Conservation (phyloP, 192 early-diverging fungal species). For the Coemansia sp. region DNA sequence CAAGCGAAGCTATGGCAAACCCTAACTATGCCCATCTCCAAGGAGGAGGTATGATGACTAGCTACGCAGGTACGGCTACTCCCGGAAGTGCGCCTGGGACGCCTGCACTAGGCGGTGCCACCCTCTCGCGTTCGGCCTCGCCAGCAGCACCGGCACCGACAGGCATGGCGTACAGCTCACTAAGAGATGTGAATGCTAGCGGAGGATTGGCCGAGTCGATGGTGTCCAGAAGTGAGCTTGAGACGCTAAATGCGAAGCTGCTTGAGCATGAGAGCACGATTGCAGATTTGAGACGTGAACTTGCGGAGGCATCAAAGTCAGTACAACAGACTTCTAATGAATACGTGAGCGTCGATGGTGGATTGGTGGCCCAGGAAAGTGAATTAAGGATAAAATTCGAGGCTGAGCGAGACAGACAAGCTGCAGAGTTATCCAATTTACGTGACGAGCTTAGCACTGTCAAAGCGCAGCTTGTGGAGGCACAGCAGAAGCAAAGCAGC, state of each 20-base stretch:
- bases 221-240: slow-evolving; percentile 34
- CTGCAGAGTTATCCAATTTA: slow-evolving; percentile 18
- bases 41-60: slow-evolving; percentile 39
- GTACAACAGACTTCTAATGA: not conserved
- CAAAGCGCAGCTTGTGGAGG: not conserved
- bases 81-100: slow-evolving; percentile 36
- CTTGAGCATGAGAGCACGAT: slow-evolving; percentile 24
- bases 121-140: slow-evolving; percentile 31
- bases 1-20: slow-evolving; percentile 24
- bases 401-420: slow-evolving; percentile 18
- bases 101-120: slow-evolving; percentile 19
- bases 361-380: slow-evolving; percentile 20
- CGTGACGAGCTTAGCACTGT: slow-evolving; percentile 7
- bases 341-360: not conserved
- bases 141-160: slow-evolving; percentile 13
- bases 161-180: not conserved
- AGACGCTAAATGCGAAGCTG: slow-evolving; percentile 25
- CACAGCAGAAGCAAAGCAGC: not conserved
- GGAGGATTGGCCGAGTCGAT: slow-evolving; percentile 13
- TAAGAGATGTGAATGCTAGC: slow-evolving; percentile 3
- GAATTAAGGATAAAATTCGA: slow-evolving; percentile 16
- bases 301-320: slow-evolving; percentile 11
- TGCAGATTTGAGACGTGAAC: slow-evolving; percentile 21
- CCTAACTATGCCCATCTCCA: slow-evolving; percentile 42
- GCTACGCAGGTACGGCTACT: slow-evolving; percentile 19